phyloP scores from a whole-genome alignment of 345 rosid species.

The Litchi chinensis region DNA sequence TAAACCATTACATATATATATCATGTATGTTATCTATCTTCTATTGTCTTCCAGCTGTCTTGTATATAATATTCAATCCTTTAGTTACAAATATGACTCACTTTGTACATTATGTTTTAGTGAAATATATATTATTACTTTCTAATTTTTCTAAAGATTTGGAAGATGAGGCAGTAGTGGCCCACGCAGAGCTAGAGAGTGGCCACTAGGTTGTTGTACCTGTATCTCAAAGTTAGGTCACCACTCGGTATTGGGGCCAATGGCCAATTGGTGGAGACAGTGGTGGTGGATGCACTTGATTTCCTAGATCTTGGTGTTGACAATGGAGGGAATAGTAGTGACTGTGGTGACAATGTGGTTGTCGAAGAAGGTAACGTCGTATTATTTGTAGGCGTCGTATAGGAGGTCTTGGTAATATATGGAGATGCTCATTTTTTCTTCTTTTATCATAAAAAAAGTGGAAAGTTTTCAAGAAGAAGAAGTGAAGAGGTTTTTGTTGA shows the following conservation, averaged over 20 bases:
- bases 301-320: constrained; percentile 37
- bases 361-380: constrained; percentile 43
- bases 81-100: no score
- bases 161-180: constrained; percentile 41
- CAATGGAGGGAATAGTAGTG: constrained; percentile 33
- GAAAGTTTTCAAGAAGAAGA: no score
- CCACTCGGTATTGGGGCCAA: constrained; percentile 60
- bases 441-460: no score
- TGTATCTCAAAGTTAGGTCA: constrained; percentile 40
- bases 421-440: background rate
- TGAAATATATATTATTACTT: no score
- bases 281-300: constrained; percentile 15
- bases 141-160: no score
- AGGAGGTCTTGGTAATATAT: constrained; percentile 33
- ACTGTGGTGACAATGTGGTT: constrained; percentile 38
- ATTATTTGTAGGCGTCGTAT: constrained; percentile 39
- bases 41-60: no score
- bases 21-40: no score
- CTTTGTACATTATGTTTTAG: no score
- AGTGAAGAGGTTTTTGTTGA: no score
- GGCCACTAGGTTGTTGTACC: constrained; percentile 37
- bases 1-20: no score
- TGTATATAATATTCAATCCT: no score
- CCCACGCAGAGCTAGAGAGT: constrained; percentile 47
- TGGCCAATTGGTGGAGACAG: constrained; percentile 23